Percentiles rank a stretch among this genome's conserved stretches.
phyloP scores from a whole-genome alignment of 169 alveolate species.

The Prorocentrum cordatum region DNA sequence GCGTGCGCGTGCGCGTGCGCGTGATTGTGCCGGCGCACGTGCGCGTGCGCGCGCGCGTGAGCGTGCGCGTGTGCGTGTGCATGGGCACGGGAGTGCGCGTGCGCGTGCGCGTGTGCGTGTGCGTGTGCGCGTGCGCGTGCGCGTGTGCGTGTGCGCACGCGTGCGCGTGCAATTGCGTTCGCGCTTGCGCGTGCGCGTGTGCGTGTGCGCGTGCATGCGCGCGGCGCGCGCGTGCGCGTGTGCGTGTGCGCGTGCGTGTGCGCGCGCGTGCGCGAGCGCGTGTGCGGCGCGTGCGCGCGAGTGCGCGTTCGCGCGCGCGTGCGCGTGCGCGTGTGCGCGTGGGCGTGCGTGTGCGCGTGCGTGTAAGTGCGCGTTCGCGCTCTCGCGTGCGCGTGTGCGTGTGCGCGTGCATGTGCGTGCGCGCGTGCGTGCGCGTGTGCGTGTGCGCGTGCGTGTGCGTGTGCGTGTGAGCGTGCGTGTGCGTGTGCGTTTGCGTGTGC shows the following conservation, averaged over 20 bases:
- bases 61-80: not conserved
- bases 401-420: no score
- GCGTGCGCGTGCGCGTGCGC: conserved; percentile 12
- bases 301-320: no score
- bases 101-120: not conserved
- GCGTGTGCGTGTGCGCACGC: not conserved
- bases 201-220: not conserved
- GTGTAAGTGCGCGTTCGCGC: no score
- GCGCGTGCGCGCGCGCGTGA: conserved; percentile 1
- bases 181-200: not conserved
- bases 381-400: no score
- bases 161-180: not conserved
- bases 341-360: no score
- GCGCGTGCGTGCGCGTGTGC: no score
- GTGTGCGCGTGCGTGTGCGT: no score
- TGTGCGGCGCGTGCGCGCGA: no score
- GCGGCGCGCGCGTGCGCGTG: not conserved
- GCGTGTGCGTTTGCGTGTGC: no score
- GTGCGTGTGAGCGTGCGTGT: no score
- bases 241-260: not conserved
- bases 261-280: not conserved
- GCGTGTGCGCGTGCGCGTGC: conserved; percentile 7
- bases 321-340: no score
- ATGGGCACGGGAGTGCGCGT: not conserved
- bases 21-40: not conserved